Conservation (phyloP, 495 filamentous ascomycete species). For the Friedmanniomyces simplex region DNA sequence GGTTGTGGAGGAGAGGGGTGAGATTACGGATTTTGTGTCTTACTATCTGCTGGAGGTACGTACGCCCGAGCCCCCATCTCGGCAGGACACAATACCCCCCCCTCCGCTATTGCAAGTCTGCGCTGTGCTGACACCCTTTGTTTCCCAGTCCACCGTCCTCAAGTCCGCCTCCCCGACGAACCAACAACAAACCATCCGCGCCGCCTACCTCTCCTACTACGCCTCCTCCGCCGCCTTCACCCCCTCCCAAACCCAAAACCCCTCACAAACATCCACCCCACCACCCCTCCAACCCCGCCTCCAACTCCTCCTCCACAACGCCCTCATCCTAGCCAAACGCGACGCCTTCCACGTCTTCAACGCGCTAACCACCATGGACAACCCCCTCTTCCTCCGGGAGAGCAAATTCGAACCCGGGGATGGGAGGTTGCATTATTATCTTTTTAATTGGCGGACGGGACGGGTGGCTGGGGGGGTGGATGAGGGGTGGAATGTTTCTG, state of each 20-base stretch:
- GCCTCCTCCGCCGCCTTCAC: conserved; percentile 70
- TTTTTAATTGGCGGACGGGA: conserved; percentile 88
- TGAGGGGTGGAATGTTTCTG: conserved; percentile 49
- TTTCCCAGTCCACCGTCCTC: conserved; percentile 60
- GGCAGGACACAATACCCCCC: too few relatives aligned
- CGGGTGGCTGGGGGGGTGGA: conserved; percentile 76
- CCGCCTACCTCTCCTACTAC: conserved; percentile 95
- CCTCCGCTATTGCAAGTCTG: neutral
- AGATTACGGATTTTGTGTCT: conserved; percentile 92
- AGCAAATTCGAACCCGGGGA: conserved; percentile 92
- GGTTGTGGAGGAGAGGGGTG: conserved; percentile 72
- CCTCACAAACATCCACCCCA: too few relatives aligned
- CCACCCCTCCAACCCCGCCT: conserved; percentile 44
- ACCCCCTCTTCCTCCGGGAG: conserved; percentile 79
- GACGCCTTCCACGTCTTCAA: conserved; percentile 93
- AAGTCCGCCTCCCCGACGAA: conserved; percentile 34
- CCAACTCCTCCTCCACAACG: conserved; percentile 69
- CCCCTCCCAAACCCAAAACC: conserved; percentile 44
- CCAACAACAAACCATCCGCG: conserved; percentile 61
- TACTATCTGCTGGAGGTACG: conserved; percentile 76
- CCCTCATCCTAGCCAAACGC: conserved; percentile 77
- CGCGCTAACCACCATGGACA: conserved; percentile 84
- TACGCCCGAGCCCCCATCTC: too few relatives aligned
- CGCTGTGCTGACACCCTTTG: neutral
- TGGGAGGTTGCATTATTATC: conserved; percentile 87